Percentiles rank a stretch among this genome's conserved stretches.
Evolutionary conservation across 176 grass and related monocot genomes (phyloP).

Genomic region (Phyllostachys edulis): DNA sequence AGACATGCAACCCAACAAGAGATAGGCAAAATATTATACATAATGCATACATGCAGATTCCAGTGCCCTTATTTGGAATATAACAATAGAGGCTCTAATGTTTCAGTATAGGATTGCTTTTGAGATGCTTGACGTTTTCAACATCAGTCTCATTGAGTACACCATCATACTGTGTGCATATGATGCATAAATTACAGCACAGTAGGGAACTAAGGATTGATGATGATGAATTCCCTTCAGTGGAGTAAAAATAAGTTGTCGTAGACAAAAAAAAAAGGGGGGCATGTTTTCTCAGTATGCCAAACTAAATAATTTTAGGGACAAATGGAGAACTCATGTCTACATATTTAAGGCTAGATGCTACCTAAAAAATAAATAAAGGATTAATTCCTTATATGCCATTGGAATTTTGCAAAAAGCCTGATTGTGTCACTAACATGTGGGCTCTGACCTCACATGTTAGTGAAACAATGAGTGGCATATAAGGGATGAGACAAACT

Average conservation of each 20-base stretch:
- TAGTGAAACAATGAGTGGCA: too few relatives aligned
- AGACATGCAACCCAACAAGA: neutral
- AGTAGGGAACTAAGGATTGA: neutral
- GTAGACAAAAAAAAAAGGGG: neutral
- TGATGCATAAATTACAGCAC: slow-evolving; percentile 12
- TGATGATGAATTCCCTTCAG: slow-evolving; percentile 3
- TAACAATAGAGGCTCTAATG: neutral
- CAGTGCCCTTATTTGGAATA: slow-evolving; percentile 15
- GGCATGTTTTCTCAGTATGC: neutral
- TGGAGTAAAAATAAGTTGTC: neutral
- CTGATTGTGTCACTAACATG: too few relatives aligned
- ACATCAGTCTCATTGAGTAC: slow-evolving; percentile 14
- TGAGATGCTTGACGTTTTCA: neutral
- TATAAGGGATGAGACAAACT: too few relatives aligned
- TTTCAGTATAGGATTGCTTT: slow-evolving; percentile 30
- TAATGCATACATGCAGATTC: slow-evolving; percentile 8
- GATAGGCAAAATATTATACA: neutral
- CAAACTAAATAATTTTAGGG: neutral
- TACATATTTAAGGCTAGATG: neutral
- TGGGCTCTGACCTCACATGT: too few relatives aligned
- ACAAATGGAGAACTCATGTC: neutral
- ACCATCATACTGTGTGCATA: neutral
- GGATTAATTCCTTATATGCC: too few relatives aligned
- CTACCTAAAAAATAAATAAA: neutral
- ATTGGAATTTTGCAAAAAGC: too few relatives aligned